These are phyloP conservation scores for Pulveroboletus frians DNA, from an alignment of 768 basidiomycete genomes.

Conservation along the genomic window DNA sequence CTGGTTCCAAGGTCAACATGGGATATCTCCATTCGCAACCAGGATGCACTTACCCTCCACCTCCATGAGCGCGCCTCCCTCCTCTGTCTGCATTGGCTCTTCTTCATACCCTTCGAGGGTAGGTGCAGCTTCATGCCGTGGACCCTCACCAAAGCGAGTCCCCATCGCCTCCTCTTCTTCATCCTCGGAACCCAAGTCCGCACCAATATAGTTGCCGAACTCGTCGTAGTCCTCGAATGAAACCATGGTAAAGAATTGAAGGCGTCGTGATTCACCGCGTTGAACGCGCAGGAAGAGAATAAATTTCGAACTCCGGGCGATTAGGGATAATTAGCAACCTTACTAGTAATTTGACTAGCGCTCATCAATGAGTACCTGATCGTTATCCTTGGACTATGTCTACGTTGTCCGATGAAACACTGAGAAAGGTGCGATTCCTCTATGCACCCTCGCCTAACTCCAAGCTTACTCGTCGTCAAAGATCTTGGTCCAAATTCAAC, in stretches of 20 bases:
- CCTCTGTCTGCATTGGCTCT: slow-evolving; percentile 50
- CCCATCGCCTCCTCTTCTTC: slow-evolving; percentile 54
- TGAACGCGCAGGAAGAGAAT: slow-evolving; percentile 21
- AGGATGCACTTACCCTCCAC: slow-evolving; percentile 58
- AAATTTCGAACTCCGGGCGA: slow-evolving; percentile 33
- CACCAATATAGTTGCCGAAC: slow-evolving; percentile 97
- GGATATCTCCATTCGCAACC: neutral
- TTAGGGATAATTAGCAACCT: neutral
- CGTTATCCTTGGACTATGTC: slow-evolving; percentile 37
- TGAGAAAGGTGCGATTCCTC: slow-evolving; percentile 56
- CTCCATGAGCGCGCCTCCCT: slow-evolving; percentile 74
- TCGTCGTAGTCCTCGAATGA: slow-evolving; percentile 81
- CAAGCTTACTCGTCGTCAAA: slow-evolving; percentile 33
- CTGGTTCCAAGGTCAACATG: slow-evolving; percentile 35
- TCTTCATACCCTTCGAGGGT: slow-evolving; percentile 85
- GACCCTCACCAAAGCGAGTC: slow-evolving; percentile 40
- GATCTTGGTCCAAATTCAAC: slow-evolving; percentile 92
- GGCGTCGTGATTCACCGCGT: slow-evolving; percentile 1
- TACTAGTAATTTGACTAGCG: neutral
- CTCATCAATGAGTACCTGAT: slow-evolving; percentile 12
- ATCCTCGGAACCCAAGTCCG: slow-evolving; percentile 82
- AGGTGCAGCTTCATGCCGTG: slow-evolving; percentile 37
- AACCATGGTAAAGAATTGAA: slow-evolving; percentile 36
- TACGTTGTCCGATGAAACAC: slow-evolving; percentile 69
- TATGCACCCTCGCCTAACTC: neutral